Evolutionary conservation across 805 yeast species (phyloP), one percentile per base, ranked within the genome.

Genomic region (Saturnispora ahearnii): DNA sequence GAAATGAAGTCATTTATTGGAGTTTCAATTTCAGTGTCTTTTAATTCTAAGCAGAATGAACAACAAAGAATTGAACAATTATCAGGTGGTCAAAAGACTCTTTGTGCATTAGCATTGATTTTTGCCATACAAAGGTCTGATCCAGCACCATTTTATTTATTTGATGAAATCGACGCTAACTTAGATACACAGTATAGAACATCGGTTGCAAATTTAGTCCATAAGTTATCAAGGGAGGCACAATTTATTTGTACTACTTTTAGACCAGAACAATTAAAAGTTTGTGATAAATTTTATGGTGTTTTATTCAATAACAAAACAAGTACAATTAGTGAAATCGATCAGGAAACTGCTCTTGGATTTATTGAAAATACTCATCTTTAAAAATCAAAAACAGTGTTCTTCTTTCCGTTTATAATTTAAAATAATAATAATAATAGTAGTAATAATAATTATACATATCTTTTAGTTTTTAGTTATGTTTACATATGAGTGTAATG

Each of bases 161-260:
- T 93, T 65, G 99, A 93, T 66, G 99, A 93, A 69, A 84, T 93
- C 52, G 99, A 93, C 68, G 97, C 98, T 4, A 93, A 91, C 58
- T 72, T 93, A 54, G 99, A 93, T 66, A 79, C 95, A 2, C 96
- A 87, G 60, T 91, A 90, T 62, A 77, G 99, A 59, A 77, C 86
- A 0, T 79, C 96, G 0, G 96, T 93, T 21, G 96, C 98, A 0
- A 68, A 73, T 32, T 69, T 87, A 71, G 81, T 93, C 49, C 73
- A 78, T 55, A 73, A 77, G 33, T 67, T 90, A 49, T 78, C 96
- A 21, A 59, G 58, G 5, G 67, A 74, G 49, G 95, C 95, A 12
- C 99, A 93, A 66, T 93, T 91, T 61, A 88, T 93, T 36, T 90
- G 98, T 64, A 93, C 99, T 1, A 93, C 99, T 0, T 93, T 93